phyloP scores from a whole-genome alignment of 768 basidiomycete genomes.

The Podaxis pistillaris region DNA sequence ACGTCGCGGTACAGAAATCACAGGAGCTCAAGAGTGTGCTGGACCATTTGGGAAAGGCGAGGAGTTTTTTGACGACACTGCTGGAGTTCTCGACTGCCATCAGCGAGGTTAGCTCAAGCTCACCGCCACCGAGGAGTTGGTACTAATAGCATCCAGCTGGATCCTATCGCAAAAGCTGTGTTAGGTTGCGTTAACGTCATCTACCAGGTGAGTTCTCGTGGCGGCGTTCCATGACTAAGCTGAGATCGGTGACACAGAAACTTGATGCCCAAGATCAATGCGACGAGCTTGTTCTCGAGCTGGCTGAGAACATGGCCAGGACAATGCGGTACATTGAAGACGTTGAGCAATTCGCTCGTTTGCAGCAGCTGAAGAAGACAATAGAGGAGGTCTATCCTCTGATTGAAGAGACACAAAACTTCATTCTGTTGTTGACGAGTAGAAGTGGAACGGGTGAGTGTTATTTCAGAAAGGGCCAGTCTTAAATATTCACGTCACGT shows the following conservation, averaged over 20 bases:
- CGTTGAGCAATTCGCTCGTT: constrained; percentile 22
- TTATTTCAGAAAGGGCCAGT: background rate
- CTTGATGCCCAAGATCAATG: constrained; percentile 18
- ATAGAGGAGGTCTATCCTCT: constrained; percentile 23
- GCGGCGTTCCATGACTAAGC: background rate
- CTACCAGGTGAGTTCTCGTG: constrained; percentile 14
- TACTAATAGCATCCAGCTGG: constrained; percentile 4
- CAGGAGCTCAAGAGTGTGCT: constrained; percentile 16
- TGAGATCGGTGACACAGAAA: constrained; percentile 6
- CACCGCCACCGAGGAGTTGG: background rate
- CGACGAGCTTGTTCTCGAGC: constrained; percentile 16
- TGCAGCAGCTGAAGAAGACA: constrained; percentile 20
- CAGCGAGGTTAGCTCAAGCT: constrained; percentile 17
- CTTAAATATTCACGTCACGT: background rate
- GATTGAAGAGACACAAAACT: constrained; percentile 23
- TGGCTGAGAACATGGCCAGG: constrained; percentile 22
- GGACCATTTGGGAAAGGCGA: constrained; percentile 18
- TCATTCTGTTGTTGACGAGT: constrained; percentile 18
- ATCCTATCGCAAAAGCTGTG: constrained; percentile 22
- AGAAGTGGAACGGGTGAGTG: constrained; percentile 14
- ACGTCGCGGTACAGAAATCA: constrained; percentile 13
- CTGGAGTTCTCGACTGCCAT: constrained; percentile 16
- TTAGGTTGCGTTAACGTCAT: constrained; percentile 22
- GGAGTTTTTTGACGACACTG: constrained; percentile 16
- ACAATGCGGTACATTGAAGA: constrained; percentile 23